Evolutionary conservation across 2,329 filamentous ascomycete species (phyloP).

Genomic region (Aspergillus pseudoglaucus): DNA sequence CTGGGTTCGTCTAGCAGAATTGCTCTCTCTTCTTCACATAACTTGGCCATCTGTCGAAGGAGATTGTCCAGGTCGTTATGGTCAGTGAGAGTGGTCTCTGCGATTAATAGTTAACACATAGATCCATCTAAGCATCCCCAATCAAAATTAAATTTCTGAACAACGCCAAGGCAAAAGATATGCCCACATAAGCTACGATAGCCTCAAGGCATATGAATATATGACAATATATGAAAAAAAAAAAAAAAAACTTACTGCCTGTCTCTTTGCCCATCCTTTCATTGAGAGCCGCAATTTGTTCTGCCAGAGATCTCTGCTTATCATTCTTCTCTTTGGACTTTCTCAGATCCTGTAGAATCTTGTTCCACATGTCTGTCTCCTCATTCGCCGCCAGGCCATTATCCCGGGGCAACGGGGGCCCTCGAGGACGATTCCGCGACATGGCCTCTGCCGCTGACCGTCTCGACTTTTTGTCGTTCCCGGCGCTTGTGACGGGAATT

Average conservation of each 20-base stretch:
- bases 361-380: slow-evolving; percentile 41
- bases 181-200: neutral
- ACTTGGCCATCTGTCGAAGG: slow-evolving; percentile 41
- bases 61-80: slow-evolving; percentile 40
- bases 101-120: slow-evolving; percentile 8
- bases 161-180: neutral
- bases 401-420: slow-evolving; percentile 30
- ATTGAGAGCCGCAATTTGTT: slow-evolving; percentile 36
- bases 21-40: slow-evolving; percentile 44
- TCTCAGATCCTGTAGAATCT: slow-evolving; percentile 36
- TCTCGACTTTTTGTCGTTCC: slow-evolving; percentile 5
- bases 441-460: slow-evolving; percentile 16
- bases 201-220: too few species aligned
- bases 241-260: slow-evolving; percentile 33
- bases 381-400: slow-evolving; percentile 40
- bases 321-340: slow-evolving; percentile 41
- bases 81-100: slow-evolving; percentile 33
- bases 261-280: slow-evolving; percentile 39
- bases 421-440: slow-evolving; percentile 39
- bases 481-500: slow-evolving; percentile 2
- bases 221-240: neutral
- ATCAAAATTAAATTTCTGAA: neutral
- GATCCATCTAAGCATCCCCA: neutral
- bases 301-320: slow-evolving; percentile 32
- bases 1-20: slow-evolving; percentile 44